Percentiles rank a stretch among this genome's conserved stretches.
phyloP scores from a whole-genome alignment of 306 rosid genomes.

The Malus sylvestris region DNA sequence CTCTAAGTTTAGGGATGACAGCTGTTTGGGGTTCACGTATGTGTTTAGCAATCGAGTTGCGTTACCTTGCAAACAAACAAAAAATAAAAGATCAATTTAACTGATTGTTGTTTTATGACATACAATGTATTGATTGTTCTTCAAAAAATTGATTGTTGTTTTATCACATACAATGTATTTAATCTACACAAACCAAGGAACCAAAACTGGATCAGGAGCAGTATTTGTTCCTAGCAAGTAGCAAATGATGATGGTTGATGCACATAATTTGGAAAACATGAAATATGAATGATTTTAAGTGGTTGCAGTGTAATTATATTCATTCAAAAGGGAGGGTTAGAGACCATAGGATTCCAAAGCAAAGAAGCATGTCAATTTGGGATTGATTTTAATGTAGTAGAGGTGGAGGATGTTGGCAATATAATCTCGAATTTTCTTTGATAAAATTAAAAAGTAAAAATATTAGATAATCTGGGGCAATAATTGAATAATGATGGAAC shows the following conservation, averaged over 20 bases:
- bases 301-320: background rate
- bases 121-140: background rate
- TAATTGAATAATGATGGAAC: background rate
- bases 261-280: background rate
- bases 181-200: background rate
- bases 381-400: background rate
- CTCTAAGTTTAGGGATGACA: conserved; percentile 7
- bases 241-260: background rate
- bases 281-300: background rate
- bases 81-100: background rate
- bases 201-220: background rate
- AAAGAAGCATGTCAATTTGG: background rate
- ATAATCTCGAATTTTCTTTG: background rate
- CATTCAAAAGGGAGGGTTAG: background rate
- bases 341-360: background rate
- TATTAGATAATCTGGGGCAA: background rate
- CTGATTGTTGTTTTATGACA: background rate
- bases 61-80: background rate
- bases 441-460: background rate
- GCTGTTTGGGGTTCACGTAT: background rate
- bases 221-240: background rate
- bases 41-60: background rate
- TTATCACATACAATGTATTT: background rate
- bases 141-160: background rate
- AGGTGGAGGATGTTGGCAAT: background rate